A percentile compares a stretch with the other conserved stretches of the same genome.
These are phyloP conservation scores for Eucalyptus pauciflora DNA, from an alignment of 345 rosid species.

Conservation along the genomic window DNA sequence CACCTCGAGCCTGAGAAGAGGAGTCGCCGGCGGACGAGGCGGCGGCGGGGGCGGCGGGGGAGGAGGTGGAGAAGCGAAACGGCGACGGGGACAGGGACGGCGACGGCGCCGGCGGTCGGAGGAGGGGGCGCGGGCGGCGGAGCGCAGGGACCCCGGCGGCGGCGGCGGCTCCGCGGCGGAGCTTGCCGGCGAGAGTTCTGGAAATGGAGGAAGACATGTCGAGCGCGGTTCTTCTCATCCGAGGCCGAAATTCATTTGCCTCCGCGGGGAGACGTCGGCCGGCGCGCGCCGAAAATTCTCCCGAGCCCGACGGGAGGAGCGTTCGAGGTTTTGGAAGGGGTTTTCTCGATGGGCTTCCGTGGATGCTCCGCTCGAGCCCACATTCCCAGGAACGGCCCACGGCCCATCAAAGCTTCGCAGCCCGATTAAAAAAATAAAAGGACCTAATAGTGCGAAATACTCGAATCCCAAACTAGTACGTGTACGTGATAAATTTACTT, in stretches of 20 bases:
- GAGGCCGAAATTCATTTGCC: neutral
- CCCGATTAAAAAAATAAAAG: too few species aligned
- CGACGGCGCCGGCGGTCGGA: neutral
- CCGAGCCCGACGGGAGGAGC: neutral
- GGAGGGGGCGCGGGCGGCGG: neutral
- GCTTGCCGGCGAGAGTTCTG: slow-evolving; percentile 24
- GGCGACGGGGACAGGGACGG: slow-evolving; percentile 1
- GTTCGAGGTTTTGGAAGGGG: neutral
- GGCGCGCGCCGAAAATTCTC: neutral
- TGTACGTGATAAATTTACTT: too few species aligned
- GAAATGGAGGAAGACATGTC: slow-evolving; percentile 15
- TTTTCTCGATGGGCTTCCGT: neutral
- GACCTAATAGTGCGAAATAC: too few species aligned
- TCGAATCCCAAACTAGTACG: too few species aligned
- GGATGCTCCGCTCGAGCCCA: neutral
- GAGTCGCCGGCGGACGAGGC: neutral
- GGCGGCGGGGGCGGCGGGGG: neutral
- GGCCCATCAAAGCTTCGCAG: neutral
- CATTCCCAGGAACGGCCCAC: neutral
- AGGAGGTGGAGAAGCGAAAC: neutral
- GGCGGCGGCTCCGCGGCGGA: slow-evolving; percentile 5
- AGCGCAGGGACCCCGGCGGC: neutral
- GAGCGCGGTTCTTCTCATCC: neutral
- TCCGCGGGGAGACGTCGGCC: neutral
- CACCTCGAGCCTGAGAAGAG: slow-evolving; percentile 32